These are phyloP conservation scores for Stromatinia cepivora DNA, from an alignment of 2,329 filamentous ascomycete species.

Conservation along the genomic window DNA sequence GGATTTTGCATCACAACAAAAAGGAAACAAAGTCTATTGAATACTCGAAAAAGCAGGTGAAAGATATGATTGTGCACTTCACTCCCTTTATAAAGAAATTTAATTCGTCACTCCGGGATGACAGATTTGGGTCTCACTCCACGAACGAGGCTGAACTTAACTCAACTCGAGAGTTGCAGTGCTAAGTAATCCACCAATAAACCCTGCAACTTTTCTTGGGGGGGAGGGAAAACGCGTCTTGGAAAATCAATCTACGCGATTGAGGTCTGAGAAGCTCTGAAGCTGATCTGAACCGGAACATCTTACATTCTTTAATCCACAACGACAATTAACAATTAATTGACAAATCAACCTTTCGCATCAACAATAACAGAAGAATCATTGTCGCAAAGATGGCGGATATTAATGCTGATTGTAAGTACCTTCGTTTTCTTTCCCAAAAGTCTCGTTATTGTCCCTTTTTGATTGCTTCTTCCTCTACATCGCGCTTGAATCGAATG, in stretches of 20 bases:
- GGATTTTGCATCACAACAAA: background rate
- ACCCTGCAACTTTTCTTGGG: constrained; percentile 4
- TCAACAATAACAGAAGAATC: background rate
- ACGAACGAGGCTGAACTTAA: constrained; percentile 22
- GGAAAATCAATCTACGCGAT: constrained; percentile 33
- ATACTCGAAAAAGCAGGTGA: background rate
- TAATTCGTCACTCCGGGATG: constrained; percentile 18
- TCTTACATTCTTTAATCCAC: constrained; percentile 1
- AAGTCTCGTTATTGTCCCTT: background rate
- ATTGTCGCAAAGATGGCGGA: constrained; percentile 30
- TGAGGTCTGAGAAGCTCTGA: constrained; percentile 1
- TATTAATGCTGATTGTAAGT: constrained; percentile 33
- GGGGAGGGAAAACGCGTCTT: constrained; percentile 9
- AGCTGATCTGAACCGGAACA: background rate
- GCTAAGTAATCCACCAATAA: background rate
- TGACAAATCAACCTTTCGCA: background rate
- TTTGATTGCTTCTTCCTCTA: background rate
- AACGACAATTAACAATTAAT: background rate
- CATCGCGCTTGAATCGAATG: background rate
- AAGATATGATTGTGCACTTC: constrained; percentile 8
- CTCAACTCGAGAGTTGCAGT: background rate
- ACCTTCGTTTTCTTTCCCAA: background rate
- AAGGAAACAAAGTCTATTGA: background rate
- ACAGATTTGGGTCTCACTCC: constrained; percentile 23
- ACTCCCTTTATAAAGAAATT: constrained; percentile 19